These are phyloP conservation scores for Vitis vinifera DNA, from an alignment of 164 flowering plant genomes.

Conservation along the genomic window DNA sequence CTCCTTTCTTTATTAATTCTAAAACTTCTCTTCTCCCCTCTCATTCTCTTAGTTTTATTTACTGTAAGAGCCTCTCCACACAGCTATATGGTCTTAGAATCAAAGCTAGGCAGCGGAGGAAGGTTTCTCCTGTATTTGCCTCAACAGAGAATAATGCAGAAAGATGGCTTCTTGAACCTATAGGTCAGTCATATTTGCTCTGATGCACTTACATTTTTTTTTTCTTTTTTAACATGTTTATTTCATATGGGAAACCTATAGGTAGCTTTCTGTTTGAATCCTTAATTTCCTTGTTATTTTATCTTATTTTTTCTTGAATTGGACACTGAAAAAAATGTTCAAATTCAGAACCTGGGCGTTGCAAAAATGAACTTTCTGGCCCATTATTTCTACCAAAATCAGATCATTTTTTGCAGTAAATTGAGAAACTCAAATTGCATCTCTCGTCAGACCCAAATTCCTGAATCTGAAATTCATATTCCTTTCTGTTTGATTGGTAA, in stretches of 20 bases:
- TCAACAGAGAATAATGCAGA: slow-evolving; percentile 27
- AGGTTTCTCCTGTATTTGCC: slow-evolving; percentile 24
- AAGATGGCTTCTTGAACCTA: slow-evolving; percentile 76
- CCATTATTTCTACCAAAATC: no score
- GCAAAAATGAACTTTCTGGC: no score
- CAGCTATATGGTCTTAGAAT: slow-evolving; percentile 11
- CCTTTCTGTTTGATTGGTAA: no score
- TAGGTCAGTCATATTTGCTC: slow-evolving; percentile 37
- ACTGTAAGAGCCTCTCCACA: slow-evolving; percentile 7
- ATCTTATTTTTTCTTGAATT: no score
- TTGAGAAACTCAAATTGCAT: no score
- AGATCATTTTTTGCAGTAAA: no score
- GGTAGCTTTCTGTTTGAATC: neutral
- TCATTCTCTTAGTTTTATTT: slow-evolving; percentile 7
- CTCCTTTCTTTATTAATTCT: slow-evolving; percentile 12
- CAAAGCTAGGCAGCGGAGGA: slow-evolving; percentile 18
- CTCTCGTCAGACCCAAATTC: no score
- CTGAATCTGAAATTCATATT: no score
- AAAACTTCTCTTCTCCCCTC: slow-evolving; percentile 15
- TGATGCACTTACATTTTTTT: neutral
- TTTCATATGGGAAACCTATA: neutral
- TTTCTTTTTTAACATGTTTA: neutral
- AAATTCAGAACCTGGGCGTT: no score
- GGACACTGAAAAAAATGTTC: no score
- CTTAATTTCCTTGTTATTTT: no score